Conservation (phyloP, 1,284 basidiomycete species). For the Cutaneotrichosporon cutaneum region DNA sequence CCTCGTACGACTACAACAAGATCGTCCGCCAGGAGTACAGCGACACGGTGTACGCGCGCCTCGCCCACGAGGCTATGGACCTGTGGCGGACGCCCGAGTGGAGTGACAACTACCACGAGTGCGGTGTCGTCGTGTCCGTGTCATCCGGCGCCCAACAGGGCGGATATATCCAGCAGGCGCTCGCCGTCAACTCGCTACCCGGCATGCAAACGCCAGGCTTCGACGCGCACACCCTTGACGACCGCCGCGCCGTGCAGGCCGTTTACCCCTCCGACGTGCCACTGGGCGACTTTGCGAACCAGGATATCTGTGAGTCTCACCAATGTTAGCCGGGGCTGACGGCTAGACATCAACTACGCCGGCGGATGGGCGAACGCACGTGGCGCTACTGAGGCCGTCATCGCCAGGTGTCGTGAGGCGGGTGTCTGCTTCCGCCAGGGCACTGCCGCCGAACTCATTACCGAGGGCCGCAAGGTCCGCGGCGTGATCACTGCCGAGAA, state of each 20-base stretch:
- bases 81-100: slow-evolving; percentile 55
- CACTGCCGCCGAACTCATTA: slow-evolving; percentile 13
- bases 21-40: slow-evolving; percentile 40
- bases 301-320: slow-evolving; percentile 54
- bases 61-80: slow-evolving; percentile 31
- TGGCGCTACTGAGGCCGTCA: slow-evolving; percentile 59
- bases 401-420: slow-evolving; percentile 12
- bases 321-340: slow-evolving; percentile 4
- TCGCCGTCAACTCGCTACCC: slow-evolving; percentile 18
- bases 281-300: slow-evolving; percentile 22
- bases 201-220: slow-evolving; percentile 27
- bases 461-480: slow-evolving; percentile 49
- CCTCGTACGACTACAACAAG: slow-evolving; percentile 38
- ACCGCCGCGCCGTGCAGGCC: slow-evolving; percentile 21
- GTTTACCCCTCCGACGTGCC: slow-evolving; percentile 19
- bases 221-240: slow-evolving; percentile 10
- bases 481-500: slow-evolving; percentile 59
- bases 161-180: slow-evolving; percentile 19
- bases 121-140: slow-evolving; percentile 35
- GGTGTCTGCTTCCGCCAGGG: slow-evolving; percentile 22
- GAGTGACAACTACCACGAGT: slow-evolving; percentile 75
- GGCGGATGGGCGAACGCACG: slow-evolving; percentile 78
- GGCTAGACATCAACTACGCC: slow-evolving; percentile 62
- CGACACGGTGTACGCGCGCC: slow-evolving; percentile 22
- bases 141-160: slow-evolving; percentile 2